Base-by-base conservation (phyloP, 2,329 filamentous ascomycete species). In the Penicillium sumatraense region DNA sequence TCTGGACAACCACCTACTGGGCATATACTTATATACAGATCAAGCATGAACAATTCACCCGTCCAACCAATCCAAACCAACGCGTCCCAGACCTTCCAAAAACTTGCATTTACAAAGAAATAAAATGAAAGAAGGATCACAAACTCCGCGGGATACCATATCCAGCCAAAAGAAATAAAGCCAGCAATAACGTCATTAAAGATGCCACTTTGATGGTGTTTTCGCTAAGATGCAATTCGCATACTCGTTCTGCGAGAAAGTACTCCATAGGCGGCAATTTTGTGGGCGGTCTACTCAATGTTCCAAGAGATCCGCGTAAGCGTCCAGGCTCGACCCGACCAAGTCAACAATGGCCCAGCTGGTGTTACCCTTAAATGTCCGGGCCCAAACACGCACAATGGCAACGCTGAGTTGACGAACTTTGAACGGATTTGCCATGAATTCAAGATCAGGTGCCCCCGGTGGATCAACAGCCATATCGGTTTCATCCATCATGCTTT, bases 401-500 rank as follows among this genome's bases (percentile, higher is more conserved):
- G 76, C 74, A 59, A 80, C 73, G 48, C 76, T 79, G n/a, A 80
- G 69, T 41, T 77, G 73, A 18, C 73, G 74, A 50, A 77, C 75
- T 56, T 78, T 77, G 45, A 69, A 70, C 3, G 72, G 70, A 33
- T 77, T 76, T 45, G 76, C 70, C 53, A 78, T 68, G 44, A 80
- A 77, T 2, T 76, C 73, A 53, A 76, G 54, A 40, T 78, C 76
- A 14, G 72, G 71, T 11, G 69, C 68, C 2, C 74, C 72, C 3
- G 67, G 65, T 14, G 72, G 67, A 53, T 71, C 70, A 16, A 78
- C 70, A 21, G 73, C 73, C 74, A 78, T 79, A 54, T 80, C 77
- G 11, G 77, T 78, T 67, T 80, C 78, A 58, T 80, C 77, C 68
- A 80, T 78, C 71, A 80, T 78, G 57, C 75, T 78, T 51, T 78